These are phyloP conservation scores for Neofusicoccum parvum DNA, from an alignment of 2,329 filamentous ascomycete genomes.

Conservation along the genomic window DNA sequence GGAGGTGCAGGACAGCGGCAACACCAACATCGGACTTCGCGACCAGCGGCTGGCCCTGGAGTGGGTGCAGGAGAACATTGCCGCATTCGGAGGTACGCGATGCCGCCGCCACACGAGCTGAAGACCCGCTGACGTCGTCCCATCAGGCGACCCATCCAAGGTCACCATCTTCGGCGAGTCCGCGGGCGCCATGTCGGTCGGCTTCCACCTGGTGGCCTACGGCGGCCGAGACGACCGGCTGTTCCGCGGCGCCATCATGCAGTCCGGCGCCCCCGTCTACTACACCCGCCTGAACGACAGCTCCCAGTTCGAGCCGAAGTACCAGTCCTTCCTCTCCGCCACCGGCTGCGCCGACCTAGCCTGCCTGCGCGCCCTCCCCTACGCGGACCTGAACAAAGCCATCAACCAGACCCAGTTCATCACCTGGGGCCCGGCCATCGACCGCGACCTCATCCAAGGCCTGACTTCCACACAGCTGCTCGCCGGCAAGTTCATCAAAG, in stretches of 20 bases:
- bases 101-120: background rate
- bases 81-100: conserved; percentile 42
- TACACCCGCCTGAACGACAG: conserved; percentile 27
- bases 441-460: conserved; percentile 59
- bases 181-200: conserved; percentile 48
- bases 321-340: conserved; percentile 61
- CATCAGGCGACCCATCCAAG: conserved; percentile 37
- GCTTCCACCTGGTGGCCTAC: conserved; percentile 49
- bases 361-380: conserved; percentile 61
- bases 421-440: conserved; percentile 50
- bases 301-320: conserved; percentile 57
- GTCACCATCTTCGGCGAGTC: conserved; percentile 51
- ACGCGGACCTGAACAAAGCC: conserved; percentile 58
- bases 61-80: conserved; percentile 49
- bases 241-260: conserved; percentile 51
- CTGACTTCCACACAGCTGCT: conserved; percentile 58
- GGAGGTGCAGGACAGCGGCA: conserved; percentile 54
- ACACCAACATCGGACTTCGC: conserved; percentile 49
- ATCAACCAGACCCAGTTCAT: conserved; percentile 49
- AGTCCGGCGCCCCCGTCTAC: conserved; percentile 44
- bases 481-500: conserved; percentile 62
- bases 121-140: too few species aligned
- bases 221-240: conserved; percentile 51
- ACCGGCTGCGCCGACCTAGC: conserved; percentile 59
- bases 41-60: conserved; percentile 49